Percentiles rank a stretch among this genome's conserved stretches.
phyloP scores from a whole-genome alignment of 148 eudicot species.

The Arbutus unedo region DNA sequence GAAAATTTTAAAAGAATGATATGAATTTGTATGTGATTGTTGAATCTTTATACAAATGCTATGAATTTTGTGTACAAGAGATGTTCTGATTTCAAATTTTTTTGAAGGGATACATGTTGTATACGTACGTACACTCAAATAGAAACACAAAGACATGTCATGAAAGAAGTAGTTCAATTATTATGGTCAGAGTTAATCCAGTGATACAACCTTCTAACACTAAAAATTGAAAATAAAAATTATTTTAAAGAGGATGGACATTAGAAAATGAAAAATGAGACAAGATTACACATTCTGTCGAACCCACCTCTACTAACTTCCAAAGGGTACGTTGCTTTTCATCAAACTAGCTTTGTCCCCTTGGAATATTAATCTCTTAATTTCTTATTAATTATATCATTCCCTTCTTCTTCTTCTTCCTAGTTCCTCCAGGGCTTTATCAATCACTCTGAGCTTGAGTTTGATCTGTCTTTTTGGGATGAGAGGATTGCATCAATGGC shows the following conservation, averaged over 20 bases:
- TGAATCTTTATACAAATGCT: no score
- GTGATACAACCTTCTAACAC: no score
- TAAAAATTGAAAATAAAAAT: no score
- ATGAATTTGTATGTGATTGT: no score
- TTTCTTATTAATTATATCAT: not conserved
- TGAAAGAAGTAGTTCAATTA: no score
- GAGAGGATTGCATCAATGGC: slow-evolving; percentile 89
- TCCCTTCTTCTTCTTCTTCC: not conserved
- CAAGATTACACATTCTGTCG: not conserved
- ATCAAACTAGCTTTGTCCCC: not conserved
- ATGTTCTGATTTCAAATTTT: no score
- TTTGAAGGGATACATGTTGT: no score
- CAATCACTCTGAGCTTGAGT: slow-evolving; percentile 40
- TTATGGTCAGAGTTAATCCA: no score
- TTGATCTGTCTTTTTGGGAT: slow-evolving; percentile 51
- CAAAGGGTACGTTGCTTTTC: slow-evolving; percentile 15
- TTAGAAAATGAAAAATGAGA: not conserved
- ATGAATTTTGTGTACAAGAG: no score
- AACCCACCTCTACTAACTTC: slow-evolving; percentile 2
- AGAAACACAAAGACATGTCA: no score
- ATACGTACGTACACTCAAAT: no score
- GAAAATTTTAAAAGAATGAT: no score
- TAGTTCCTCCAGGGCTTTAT: not conserved
- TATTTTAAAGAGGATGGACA: not conserved
- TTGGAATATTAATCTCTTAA: not conserved